Base-by-base conservation (phyloP, 2,329 filamentous ascomycete genomes). In the Aspergillus sp. region DNA sequence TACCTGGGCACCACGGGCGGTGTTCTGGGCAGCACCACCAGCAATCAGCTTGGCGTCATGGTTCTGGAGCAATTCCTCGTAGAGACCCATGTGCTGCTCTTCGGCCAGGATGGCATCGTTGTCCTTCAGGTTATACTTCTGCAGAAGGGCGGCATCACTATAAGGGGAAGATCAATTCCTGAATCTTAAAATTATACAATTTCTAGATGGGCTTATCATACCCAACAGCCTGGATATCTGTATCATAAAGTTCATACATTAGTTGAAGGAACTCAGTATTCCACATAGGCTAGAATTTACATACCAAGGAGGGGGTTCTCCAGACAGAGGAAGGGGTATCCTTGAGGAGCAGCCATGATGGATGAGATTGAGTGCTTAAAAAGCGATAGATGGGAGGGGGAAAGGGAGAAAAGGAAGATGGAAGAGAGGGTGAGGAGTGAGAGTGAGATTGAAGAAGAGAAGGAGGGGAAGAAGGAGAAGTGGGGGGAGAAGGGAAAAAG, bases 41-140 rank as follows among this genome's bases (percentile, higher is more conserved):
- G 95, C 92, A 74, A 98, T 95, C 76, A 98, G 84, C 81, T 96
- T 96, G 65, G 94, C 94, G 71, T 95, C 87, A 81, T 88, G 91
- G 85, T 95, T 89, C 71, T 97, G 86, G 68, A 98, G 86, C 47
- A 67, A 47, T 73, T 99, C 95, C 75, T 98, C 93, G 79, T 92
- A 99, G 73, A 99, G 85, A 50, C 85, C 86, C 74, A 90, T 84
- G 81, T 99, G 95, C 83, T 96, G 90, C 75, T 91, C 87, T 78
- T 96, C 92, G 58, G 94, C 94, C 62, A 99, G 91, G 77, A 99
- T 97, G 71, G 95, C 95, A 78, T 99, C 94, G 82, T 99, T 96
- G 77, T 90, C 85, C 84, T 99, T 97, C 72, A 99, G 85, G 60
- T 82, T 87, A 77, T 99, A 99, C 84, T 97, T 96, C 68, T 93